A percentile compares a stretch with the other conserved stretches of the same genome.
Evolutionary conservation across 139 green algal species (phyloP).

Genomic region (Volvox reticuliferus): DNA sequence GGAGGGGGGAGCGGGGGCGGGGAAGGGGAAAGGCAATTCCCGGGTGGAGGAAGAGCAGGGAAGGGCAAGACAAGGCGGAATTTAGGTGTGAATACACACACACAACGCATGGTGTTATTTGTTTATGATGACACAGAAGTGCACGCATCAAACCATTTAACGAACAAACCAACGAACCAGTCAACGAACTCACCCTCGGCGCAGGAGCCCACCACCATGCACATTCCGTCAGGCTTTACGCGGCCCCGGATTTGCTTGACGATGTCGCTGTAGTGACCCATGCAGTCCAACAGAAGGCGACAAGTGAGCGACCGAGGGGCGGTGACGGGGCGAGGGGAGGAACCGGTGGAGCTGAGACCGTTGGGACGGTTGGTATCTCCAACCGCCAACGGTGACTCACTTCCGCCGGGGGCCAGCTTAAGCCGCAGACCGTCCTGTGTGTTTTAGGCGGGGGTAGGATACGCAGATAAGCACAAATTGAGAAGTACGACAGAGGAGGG

Average conservation of each 20-base stretch:
- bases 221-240: conserved; percentile 86
- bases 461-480: too few relatives aligned
- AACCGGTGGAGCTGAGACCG: conserved; percentile 12
- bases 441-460: background rate
- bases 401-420: conserved; percentile 36
- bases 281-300: conserved; percentile 91
- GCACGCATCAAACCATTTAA: background rate
- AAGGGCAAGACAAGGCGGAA: too few relatives aligned
- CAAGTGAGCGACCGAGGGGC: conserved; percentile 51
- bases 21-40: background rate
- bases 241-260: conserved; percentile 82
- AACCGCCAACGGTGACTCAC: conserved; percentile 46
- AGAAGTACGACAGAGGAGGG: too few relatives aligned
- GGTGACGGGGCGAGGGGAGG: background rate
- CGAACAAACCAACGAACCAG: background rate
- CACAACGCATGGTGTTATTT: too few relatives aligned
- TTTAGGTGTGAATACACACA: background rate
- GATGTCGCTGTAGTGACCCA: conserved; percentile 90
- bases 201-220: conserved; percentile 89
- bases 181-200: conserved; percentile 61
- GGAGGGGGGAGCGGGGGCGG: background rate
- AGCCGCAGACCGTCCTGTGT: conserved; percentile 62
- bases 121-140: background rate
- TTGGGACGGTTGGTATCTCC: conserved; percentile 75
- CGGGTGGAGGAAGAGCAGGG: background rate